phyloP scores from a whole-genome alignment of 257 asterid genomes.

The Gentiana macrophylla region DNA sequence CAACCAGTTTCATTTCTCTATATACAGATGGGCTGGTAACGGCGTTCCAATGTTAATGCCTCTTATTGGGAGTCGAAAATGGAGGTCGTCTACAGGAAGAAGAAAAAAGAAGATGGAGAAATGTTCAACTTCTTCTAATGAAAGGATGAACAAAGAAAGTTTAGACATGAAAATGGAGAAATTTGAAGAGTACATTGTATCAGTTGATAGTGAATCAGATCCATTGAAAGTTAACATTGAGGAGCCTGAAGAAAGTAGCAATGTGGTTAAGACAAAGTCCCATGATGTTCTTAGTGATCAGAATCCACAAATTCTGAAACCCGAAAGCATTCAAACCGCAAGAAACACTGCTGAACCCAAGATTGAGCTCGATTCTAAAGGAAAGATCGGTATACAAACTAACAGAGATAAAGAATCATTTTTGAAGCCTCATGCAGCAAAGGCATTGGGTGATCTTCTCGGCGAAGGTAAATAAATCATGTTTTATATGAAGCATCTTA shows the following conservation, averaged over 20 bases:
- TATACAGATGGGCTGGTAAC: slow-evolving; percentile 77
- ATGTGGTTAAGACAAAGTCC: slow-evolving; percentile 7
- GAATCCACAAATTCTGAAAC: slow-evolving; percentile 13
- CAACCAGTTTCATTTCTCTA: slow-evolving; percentile 73
- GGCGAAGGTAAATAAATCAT: slow-evolving; percentile 32
- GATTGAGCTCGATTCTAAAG: slow-evolving; percentile 10
- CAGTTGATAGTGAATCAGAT: slow-evolving; percentile 7
- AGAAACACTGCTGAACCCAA: slow-evolving; percentile 9
- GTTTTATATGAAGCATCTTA: not conserved
- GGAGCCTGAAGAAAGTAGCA: slow-evolving; percentile 11
- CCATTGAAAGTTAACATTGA: slow-evolving; percentile 11
- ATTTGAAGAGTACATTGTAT: slow-evolving; percentile 4
- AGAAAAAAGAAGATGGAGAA: slow-evolving; percentile 12
- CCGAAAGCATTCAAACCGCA: slow-evolving; percentile 11
- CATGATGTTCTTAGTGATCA: slow-evolving; percentile 5
- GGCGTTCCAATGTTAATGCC: slow-evolving; percentile 52
- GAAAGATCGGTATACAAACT: slow-evolving; percentile 13
- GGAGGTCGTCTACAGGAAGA: slow-evolving; percentile 14
- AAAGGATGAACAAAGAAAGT: slow-evolving; percentile 22
- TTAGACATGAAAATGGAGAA: slow-evolving; percentile 1
- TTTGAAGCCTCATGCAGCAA: slow-evolving; percentile 12
- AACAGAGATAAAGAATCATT: slow-evolving; percentile 15
- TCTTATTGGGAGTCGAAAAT: slow-evolving; percentile 18
- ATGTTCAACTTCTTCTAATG: slow-evolving; percentile 24
- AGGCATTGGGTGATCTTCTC: slow-evolving; percentile 22